A percentile compares a stretch with the other conserved stretches of the same genome.
Conservation (phyloP, 2,329 filamentous ascomycete species). For the Colletotrichum karsti region DNA sequence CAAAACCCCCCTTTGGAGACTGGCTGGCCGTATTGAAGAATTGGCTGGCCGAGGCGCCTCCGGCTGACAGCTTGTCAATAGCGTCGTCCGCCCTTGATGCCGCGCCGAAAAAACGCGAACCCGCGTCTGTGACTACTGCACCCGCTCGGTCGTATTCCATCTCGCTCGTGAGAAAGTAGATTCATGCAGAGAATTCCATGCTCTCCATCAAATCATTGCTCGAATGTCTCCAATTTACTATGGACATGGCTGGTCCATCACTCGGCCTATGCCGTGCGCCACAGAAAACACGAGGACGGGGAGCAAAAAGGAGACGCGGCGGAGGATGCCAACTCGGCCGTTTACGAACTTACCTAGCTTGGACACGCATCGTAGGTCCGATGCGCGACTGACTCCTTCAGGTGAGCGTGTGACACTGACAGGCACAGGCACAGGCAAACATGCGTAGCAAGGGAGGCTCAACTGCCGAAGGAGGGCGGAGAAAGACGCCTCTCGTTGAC, state of each 20-base stretch:
- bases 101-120: neutral
- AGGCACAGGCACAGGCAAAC: neutral
- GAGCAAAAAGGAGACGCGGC: neutral
- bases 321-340: neutral
- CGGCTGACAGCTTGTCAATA: slow-evolving; percentile 22
- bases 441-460: neutral
- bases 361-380: neutral
- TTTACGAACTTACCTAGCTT: neutral
- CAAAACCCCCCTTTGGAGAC: neutral
- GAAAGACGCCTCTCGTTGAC: neutral
- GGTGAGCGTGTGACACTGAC: slow-evolving; percentile 6
- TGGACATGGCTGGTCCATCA: neutral
- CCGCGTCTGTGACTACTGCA: neutral
- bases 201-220: neutral
- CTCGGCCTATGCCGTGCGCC: slow-evolving; percentile 18
- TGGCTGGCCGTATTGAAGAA: neutral
- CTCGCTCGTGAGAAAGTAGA: neutral
- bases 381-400: slow-evolving; percentile 11
- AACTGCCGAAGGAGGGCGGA: neutral
- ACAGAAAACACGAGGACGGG: neutral
- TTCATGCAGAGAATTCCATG: neutral
- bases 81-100: slow-evolving; percentile 7
- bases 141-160: slow-evolving; percentile 1
- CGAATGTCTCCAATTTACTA: neutral
- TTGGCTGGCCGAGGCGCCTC: neutral